These are phyloP conservation scores for Fraxinus cuspidata DNA, from an alignment of 257 asterid genomes.

Conservation along the genomic window DNA sequence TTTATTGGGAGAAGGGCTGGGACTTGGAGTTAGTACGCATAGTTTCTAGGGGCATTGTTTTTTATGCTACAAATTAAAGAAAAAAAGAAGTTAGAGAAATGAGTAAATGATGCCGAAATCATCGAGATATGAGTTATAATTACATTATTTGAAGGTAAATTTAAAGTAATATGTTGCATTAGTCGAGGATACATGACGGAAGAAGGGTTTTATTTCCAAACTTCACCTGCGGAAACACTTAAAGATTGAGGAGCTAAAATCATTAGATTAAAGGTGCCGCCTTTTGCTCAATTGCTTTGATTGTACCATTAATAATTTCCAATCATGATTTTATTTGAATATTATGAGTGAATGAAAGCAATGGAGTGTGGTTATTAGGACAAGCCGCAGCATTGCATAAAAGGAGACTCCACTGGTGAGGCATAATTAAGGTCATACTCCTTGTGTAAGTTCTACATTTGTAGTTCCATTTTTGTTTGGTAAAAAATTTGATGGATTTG, in stretches of 20 bases:
- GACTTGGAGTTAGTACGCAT: background rate
- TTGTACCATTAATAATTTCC: conserved; percentile 19
- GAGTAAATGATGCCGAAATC: background rate
- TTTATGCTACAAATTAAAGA: background rate
- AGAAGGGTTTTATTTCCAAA: background rate
- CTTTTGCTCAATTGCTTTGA: conserved; percentile 8
- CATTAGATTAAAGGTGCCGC: background rate
- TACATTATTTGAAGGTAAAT: background rate
- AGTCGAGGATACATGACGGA: background rate
- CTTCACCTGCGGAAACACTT: background rate
- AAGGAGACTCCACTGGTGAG: conserved; percentile 38
- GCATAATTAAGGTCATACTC: conserved; percentile 22
- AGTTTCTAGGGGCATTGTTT: background rate
- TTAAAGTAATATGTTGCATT: background rate
- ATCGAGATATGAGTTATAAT: background rate
- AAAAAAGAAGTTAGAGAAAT: background rate
- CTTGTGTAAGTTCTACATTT: background rate
- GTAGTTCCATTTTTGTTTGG: too few species aligned
- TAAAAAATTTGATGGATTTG: too few species aligned
- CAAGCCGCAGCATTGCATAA: conserved; percentile 26
- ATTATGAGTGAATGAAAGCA: conserved; percentile 19
- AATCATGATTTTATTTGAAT: conserved; percentile 30
- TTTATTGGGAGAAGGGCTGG: background rate
- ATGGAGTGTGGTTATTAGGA: conserved; percentile 24
- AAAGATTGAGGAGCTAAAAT: background rate